Conservation (phyloP, 2,329 filamentous ascomycete species). For the Aphanocladium album region DNA sequence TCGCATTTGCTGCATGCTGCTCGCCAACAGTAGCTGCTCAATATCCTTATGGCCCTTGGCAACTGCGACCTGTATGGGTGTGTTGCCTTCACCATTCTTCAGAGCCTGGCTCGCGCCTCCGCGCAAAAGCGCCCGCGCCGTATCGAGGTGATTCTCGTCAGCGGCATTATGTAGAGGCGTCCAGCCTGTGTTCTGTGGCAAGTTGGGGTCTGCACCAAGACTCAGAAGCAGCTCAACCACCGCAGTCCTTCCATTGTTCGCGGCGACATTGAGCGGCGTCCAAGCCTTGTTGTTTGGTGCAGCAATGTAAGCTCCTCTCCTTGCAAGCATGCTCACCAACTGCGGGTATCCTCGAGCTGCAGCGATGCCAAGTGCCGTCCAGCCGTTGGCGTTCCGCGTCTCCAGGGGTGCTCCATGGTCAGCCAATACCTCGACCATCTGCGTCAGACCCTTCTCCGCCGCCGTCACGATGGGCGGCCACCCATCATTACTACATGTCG, state of each 20-base stretch:
- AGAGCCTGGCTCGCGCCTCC: neutral
- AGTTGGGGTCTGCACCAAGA: neutral
- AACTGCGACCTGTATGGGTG: neutral
- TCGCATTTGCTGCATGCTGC: neutral
- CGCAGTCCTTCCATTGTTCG: neutral
- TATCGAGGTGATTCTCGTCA: neutral
- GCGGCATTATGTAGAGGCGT: constrained; percentile 2
- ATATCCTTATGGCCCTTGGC: constrained; percentile 1
- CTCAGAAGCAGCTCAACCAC: neutral
- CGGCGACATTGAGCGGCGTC: neutral
- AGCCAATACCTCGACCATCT: neutral
- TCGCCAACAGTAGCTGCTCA: neutral
- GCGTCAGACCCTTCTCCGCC: neutral
- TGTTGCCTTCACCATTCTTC: neutral
- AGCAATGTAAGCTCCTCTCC: constrained; percentile 8
- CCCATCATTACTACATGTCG: neutral
- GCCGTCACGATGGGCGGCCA: neutral
- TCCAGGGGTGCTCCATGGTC: neutral
- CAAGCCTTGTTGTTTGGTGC: neutral
- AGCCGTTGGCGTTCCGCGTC: neutral
- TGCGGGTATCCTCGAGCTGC: constrained; percentile 29
- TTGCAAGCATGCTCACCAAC: constrained; percentile 31
- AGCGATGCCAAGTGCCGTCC: constrained; percentile 32
- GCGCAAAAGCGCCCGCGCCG: neutral
- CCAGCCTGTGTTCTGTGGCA: neutral